A percentile compares a stretch with the other conserved stretches of the same genome.
Evolutionary conservation across 75 land plant genomes (phyloP).

Genomic region (Picea sitchensis): DNA sequence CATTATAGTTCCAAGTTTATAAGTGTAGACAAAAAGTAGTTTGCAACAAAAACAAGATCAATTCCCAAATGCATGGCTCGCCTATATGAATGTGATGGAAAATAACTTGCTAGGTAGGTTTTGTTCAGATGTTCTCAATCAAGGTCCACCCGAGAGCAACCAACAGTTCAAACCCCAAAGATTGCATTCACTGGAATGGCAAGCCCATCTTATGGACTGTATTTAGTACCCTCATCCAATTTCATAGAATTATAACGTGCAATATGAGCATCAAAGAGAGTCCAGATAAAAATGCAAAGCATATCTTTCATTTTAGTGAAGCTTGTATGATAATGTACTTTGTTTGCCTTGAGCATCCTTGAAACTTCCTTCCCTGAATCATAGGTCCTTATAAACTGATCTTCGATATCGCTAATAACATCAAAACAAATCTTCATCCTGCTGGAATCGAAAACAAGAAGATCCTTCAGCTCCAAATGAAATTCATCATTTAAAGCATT

Average conservation of each 20-base stretch:
- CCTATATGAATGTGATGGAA: background rate
- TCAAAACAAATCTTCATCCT: constrained; percentile 50
- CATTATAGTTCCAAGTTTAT: too few relatives aligned
- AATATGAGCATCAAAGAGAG: background rate
- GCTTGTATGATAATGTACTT: too few relatives aligned
- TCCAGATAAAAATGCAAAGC: background rate
- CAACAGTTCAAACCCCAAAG: background rate
- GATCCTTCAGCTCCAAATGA: constrained; percentile 23
- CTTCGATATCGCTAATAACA: constrained; percentile 73
- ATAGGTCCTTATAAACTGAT: constrained; percentile 66
- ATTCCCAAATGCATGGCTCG: background rate
- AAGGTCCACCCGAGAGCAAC: background rate
- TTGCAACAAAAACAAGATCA: constrained; percentile 2
- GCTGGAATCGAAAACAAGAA: constrained; percentile 34
- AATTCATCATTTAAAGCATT: constrained; percentile 11
- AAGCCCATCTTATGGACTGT: background rate
- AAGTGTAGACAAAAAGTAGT: background rate
- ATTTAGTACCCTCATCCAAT: background rate
- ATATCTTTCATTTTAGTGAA: constrained; percentile 61
- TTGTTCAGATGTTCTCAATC: background rate
- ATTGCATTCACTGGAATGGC: background rate
- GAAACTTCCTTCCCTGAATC: constrained; percentile 47
- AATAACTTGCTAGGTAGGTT: background rate
- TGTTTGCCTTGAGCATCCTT: too few relatives aligned
- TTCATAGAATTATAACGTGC: too few relatives aligned